A percentile compares a stretch with the other conserved stretches of the same genome.
Conservation (phyloP, 139 green algal species). For the Volvox reticuliferus region DNA sequence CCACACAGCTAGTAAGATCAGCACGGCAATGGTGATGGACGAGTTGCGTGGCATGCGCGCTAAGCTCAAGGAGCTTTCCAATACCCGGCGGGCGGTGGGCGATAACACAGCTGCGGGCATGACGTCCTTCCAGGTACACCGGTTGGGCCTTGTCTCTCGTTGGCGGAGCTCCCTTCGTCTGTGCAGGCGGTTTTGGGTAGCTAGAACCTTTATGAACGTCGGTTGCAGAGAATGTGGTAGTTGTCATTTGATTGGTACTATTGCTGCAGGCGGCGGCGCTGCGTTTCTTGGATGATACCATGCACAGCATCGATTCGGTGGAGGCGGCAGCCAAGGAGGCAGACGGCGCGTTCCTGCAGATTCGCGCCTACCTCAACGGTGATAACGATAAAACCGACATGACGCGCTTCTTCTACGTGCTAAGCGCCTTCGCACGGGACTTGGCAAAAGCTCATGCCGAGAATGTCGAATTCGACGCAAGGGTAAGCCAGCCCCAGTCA, state of each 20-base stretch:
- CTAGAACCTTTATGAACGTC: too few relatives aligned
- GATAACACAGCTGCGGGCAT: too few relatives aligned
- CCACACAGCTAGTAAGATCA: slow-evolving; percentile 50
- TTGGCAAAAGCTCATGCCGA: slow-evolving; percentile 61
- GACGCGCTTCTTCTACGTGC: slow-evolving; percentile 61
- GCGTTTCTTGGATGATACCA: neutral
- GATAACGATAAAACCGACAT: slow-evolving; percentile 50
- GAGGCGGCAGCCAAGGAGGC: slow-evolving; percentile 19
- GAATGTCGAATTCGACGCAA: slow-evolving; percentile 58
- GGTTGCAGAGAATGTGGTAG: too few relatives aligned
- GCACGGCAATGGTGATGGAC: slow-evolving; percentile 1
- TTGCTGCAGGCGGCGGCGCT: neutral
- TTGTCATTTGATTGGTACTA: too few relatives aligned
- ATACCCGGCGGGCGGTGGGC: neutral
- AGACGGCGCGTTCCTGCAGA: slow-evolving; percentile 19
- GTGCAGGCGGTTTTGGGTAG: too few relatives aligned
- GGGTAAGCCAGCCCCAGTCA: slow-evolving; percentile 15
- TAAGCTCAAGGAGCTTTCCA: slow-evolving; percentile 30
- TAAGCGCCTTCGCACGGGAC: slow-evolving; percentile 58
- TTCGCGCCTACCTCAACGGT: slow-evolving; percentile 63
- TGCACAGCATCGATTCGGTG: neutral
- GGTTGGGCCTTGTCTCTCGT: neutral
- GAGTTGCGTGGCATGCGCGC: slow-evolving; percentile 57
- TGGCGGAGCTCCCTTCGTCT: neutral
- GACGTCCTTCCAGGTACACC: slow-evolving; percentile 21